phyloP scores from a whole-genome alignment of 768 basidiomycete species.

The Tubosaeta sp. region DNA sequence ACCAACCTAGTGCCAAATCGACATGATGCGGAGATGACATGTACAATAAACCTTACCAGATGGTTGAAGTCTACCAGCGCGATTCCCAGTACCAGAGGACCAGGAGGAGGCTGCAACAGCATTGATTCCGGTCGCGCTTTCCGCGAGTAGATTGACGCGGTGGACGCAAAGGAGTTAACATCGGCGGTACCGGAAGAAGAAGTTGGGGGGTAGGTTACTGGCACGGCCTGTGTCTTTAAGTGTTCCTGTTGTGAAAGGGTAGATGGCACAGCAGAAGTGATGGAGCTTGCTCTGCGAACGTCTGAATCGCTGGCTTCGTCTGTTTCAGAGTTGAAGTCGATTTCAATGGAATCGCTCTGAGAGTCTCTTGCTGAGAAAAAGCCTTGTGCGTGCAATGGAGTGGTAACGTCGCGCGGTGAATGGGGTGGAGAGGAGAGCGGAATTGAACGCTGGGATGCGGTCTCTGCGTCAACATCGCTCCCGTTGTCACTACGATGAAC shows the following conservation, averaged over 20 bases:
- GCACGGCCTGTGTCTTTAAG: conserved; percentile 30
- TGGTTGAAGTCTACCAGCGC: conserved; percentile 96
- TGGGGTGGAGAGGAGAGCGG: conserved; percentile 61
- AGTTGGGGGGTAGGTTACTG: conserved; percentile 59
- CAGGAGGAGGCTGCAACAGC: conserved; percentile 51
- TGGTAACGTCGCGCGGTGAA: conserved; percentile 41
- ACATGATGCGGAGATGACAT: conserved; percentile 9
- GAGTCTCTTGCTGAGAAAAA: conserved; percentile 40
- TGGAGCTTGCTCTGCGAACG: conserved; percentile 41
- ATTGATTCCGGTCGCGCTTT: conserved; percentile 81
- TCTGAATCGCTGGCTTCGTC: conserved; percentile 48
- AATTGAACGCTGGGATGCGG: conserved; percentile 75
- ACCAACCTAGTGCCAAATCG: conserved; percentile 58
- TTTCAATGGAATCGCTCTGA: conserved; percentile 45
- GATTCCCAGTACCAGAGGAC: conserved; percentile 74
- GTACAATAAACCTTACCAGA: conserved; percentile 48
- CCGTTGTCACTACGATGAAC: conserved; percentile 28
- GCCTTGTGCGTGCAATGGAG: conserved; percentile 22
- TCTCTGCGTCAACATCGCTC: conserved; percentile 63
- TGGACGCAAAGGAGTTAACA: conserved; percentile 57
- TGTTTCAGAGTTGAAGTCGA: conserved; percentile 50
- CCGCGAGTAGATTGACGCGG: conserved; percentile 48
- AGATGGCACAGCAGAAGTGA: conserved; percentile 50
- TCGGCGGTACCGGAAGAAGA: conserved; percentile 43
- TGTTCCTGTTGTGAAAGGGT: conserved; percentile 32